Conservation (phyloP, 352 stramenopile species). For the Nothophytophthora sp. region DNA sequence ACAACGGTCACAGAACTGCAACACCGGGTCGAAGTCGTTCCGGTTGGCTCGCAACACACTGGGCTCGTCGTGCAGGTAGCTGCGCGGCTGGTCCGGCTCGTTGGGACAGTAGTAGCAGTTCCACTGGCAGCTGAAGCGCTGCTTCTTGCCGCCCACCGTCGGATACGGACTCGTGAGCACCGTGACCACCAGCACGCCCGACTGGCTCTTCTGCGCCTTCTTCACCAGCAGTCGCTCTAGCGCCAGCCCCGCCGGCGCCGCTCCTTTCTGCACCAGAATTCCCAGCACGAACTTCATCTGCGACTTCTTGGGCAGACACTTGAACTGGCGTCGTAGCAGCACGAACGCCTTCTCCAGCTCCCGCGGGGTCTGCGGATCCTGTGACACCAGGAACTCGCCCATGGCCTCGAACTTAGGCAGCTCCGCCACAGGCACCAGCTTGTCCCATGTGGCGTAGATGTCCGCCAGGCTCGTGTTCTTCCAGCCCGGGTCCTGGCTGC, state of each 20-base stretch:
- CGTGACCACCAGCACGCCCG: conserved; percentile 91
- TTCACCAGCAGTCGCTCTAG: conserved; percentile 87
- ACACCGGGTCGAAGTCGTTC: conserved; percentile 91
- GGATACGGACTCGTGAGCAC: conserved; percentile 93
- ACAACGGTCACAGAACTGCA: conserved; percentile 91
- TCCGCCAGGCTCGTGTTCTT: conserved; percentile 87
- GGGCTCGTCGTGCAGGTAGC: conserved; percentile 93
- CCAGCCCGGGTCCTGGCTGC: conserved; percentile 72
- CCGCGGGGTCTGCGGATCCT: conserved; percentile 71
- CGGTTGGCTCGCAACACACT: conserved; percentile 92
- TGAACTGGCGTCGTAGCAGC: conserved; percentile 82
- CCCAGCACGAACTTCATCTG: conserved; percentile 90
- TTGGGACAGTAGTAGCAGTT: conserved; percentile 97
- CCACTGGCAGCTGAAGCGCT: conserved; percentile 94
- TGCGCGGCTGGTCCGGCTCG: conserved; percentile 89
- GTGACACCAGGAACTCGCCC: conserved; percentile 74
- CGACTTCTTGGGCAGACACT: conserved; percentile 91
- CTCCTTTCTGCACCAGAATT: conserved; percentile 68
- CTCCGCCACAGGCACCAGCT: conserved; percentile 69
- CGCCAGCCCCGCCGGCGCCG: conserved; percentile 41
- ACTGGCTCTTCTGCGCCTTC: conserved; percentile 90
- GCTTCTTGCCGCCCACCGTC: conserved; percentile 75
- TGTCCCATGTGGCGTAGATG: conserved; percentile 88
- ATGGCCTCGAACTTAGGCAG: conserved; percentile 80
- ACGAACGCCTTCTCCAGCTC: conserved; percentile 88